phyloP scores from a whole-genome alignment of 1,284 basidiomycete genomes.

The Fereydounia khargensis region DNA sequence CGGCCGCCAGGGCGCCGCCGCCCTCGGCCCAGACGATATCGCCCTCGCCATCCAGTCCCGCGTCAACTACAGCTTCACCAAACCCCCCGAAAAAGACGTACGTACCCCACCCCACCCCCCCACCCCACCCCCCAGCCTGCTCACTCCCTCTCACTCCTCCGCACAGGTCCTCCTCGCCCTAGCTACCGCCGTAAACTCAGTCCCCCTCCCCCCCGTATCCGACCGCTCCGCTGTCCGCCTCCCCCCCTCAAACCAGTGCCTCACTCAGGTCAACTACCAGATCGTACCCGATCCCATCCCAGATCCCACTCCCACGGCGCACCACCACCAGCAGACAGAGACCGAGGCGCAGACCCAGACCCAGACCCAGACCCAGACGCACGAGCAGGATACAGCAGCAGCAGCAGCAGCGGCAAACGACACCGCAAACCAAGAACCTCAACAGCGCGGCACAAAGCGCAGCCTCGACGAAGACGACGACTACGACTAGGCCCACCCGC shows the following conservation, averaged over 20 bases:
- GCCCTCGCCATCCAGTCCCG: conserved; percentile 86
- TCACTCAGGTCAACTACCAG: conserved; percentile 88
- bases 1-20: conserved; percentile 27
- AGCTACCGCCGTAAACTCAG: conserved; percentile 83
- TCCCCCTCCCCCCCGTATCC: conserved; percentile 84
- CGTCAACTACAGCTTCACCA: conserved; percentile 90
- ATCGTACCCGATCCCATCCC: conserved; percentile 76
- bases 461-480: conserved; percentile 54
- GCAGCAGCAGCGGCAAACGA: neutral
- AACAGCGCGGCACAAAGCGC: conserved; percentile 40
- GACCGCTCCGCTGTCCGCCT: conserved; percentile 91
- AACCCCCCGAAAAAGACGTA: conserved; percentile 91
- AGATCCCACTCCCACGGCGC: neutral
- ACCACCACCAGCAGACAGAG: neutral
- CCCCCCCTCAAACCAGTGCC: conserved; percentile 75
- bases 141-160: neutral
- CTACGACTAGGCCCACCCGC: conserved; percentile 39
- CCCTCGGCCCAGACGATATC: conserved; percentile 78
- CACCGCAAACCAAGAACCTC: too few species aligned
- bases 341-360: neutral
- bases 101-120: conserved; percentile 41
- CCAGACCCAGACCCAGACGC: neutral
- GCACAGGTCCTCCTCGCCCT: conserved; percentile 79
- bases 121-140: neutral
- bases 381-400: neutral